Evolutionary conservation across 768 basidiomycete species (phyloP).

Genomic region (Gautieria morchelliformis): DNA sequence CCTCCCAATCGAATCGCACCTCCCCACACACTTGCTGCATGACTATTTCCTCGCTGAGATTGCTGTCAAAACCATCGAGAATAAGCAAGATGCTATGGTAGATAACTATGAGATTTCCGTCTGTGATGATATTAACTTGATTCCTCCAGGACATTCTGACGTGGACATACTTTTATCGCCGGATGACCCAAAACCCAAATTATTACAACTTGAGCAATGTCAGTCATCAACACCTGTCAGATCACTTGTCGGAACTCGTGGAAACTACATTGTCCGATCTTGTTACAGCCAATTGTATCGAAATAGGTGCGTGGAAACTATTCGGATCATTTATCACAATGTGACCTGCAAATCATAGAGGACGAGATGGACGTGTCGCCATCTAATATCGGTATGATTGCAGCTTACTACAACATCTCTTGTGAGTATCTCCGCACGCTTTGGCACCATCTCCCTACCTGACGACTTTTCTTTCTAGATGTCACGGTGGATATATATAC

Average conservation of each 20-base stretch:
- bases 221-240: conserved; percentile 89
- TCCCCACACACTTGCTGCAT: conserved; percentile 82
- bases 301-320: conserved; percentile 49
- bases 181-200: conserved; percentile 96
- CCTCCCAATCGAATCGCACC: conserved; percentile 92
- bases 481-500: conserved; percentile 97
- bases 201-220: conserved; percentile 94
- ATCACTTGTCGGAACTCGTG: conserved; percentile 92
- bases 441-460: not conserved
- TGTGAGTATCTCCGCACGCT: conserved; percentile 37
- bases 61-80: conserved; percentile 97
- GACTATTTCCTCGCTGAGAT: conserved; percentile 99
- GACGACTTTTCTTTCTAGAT: conserved; percentile 37
- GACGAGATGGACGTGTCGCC: conserved; percentile 91
- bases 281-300: conserved; percentile 89
- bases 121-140: not conserved
- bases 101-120: not conserved
- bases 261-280: conserved; percentile 88
- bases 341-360: conserved; percentile 33
- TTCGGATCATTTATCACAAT: not conserved
- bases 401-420: conserved; percentile 91
- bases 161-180: conserved; percentile 97
- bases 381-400: conserved; percentile 97
- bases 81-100: conserved; percentile 96
- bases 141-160: conserved; percentile 77